Percentiles rank a stretch among this genome's conserved stretches.
phyloP scores from a whole-genome alignment of 2,329 filamentous ascomycete genomes.

The Beauveria australis region DNA sequence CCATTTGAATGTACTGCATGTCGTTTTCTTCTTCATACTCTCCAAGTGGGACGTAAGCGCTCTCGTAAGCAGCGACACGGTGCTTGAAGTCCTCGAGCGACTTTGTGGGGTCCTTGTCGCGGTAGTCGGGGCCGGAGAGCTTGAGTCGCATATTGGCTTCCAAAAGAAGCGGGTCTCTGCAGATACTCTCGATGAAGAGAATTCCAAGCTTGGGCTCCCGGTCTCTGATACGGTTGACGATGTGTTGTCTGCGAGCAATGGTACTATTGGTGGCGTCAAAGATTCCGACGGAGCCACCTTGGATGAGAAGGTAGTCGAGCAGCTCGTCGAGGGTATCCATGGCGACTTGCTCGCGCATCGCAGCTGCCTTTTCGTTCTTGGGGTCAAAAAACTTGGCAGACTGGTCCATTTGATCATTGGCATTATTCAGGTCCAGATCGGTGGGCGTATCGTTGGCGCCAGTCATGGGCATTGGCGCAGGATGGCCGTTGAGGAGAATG shows the following conservation, averaged over 20 bases:
- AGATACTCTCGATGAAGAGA: constrained; percentile 91
- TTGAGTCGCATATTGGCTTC: constrained; percentile 97
- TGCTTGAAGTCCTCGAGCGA: constrained; percentile 88
- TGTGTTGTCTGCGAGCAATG: constrained; percentile 68
- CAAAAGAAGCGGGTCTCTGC: constrained; percentile 72
- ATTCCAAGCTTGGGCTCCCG: constrained; percentile 84
- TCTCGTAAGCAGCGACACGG: constrained; percentile 87
- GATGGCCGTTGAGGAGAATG: constrained; percentile 49
- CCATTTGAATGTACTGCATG: constrained; percentile 95
- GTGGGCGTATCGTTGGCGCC: constrained; percentile 30
- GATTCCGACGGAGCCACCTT: constrained; percentile 84
- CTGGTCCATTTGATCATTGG: constrained; percentile 55
- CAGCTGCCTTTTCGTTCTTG: constrained; percentile 70
- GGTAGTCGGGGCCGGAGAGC: constrained; percentile 91
- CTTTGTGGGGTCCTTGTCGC: constrained; percentile 78
- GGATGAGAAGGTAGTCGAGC: constrained; percentile 75
- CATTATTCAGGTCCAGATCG: constrained; percentile 26
- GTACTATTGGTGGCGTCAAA: constrained; percentile 98
- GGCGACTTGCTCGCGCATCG: constrained; percentile 83
- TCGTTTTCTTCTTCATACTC: constrained; percentile 84
- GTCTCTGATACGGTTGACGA: constrained; percentile 75
- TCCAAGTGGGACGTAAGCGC: constrained; percentile 84
- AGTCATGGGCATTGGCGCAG: constrained; percentile 25
- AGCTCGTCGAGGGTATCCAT: constrained; percentile 89
- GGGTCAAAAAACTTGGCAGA: constrained; percentile 93